These are phyloP conservation scores for Hura crepitans DNA, from an alignment of 441 rosid genomes.

Conservation along the genomic window DNA sequence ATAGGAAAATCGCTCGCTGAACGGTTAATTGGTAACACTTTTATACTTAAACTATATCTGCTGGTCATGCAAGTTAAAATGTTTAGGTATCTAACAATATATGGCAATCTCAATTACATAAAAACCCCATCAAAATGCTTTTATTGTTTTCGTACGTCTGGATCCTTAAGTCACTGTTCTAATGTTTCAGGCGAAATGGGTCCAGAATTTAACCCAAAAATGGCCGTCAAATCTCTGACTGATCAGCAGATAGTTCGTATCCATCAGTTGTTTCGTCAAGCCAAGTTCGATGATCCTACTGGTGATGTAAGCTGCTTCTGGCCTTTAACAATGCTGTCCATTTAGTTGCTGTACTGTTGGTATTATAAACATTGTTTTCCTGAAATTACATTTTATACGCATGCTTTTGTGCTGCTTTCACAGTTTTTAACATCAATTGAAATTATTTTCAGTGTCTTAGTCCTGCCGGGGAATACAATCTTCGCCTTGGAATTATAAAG, in stretches of 20 bases:
- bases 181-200: conserved; percentile 84
- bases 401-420: neutral
- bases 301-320: conserved; percentile 68
- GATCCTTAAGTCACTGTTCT: conserved; percentile 21
- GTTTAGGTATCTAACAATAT: neutral
- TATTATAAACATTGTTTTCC: conserved; percentile 3
- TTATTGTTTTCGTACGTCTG: neutral
- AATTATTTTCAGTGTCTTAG: conserved; percentile 73
- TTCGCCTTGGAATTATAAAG: conserved; percentile 95
- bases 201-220: conserved; percentile 76
- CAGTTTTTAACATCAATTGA: conserved; percentile 7
- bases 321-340: conserved; percentile 13
- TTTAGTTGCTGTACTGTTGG: neutral
- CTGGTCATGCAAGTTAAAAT: conserved; percentile 17
- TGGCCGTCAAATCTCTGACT: conserved; percentile 68
- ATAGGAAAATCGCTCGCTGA: conserved; percentile 77
- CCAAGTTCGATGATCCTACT: conserved; percentile 93
- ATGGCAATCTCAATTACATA: neutral
- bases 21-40: conserved; percentile 71
- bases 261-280: conserved; percentile 97
- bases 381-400: neutral
- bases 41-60: conserved; percentile 5
- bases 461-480: conserved; percentile 99
- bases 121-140: neutral
- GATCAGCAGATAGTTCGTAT: conserved; percentile 96